Evolutionary conservation across 179 eudicot species (phyloP), one percentile per base, ranked within the genome.

Genomic region (Beta lomatogona): DNA sequence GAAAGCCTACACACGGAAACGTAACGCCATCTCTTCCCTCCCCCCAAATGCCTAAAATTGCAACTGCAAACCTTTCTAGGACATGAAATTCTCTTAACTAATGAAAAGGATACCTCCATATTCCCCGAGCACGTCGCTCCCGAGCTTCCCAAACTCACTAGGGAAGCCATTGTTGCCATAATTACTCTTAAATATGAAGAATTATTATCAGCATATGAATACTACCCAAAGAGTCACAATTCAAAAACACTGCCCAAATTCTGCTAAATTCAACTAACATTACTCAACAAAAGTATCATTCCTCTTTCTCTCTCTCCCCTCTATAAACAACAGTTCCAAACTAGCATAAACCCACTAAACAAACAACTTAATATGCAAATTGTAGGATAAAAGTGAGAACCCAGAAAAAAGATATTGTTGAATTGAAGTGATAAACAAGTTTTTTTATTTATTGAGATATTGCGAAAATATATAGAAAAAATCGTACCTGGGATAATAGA

Each of bases 121-220:
- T 88, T 82, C 65, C 87, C 89, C 9, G 93, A 83, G 53, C 94
- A 90, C 84, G 86, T 82, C 16, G 86, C 79, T 69, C 88, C 87
- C 41, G 86, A 86, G 80, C 94, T 89, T 71, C 99, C 99, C 89
- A 92, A 88, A 83, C 90, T 92, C 79, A 87, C 94, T 28, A 89
- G 89, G 91, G 98, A 94, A 93, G 99, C 92, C 89, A 94, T 75
- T 80, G 92, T 86, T 80, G 92, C 89, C 99, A 96, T 91, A 52
- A 75, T 57, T 57, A 31, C 31, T 73, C 61, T 81, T 74, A 82
- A 44, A 77, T 64, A 57, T 75, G 28, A 83, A 28, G 66, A 59
- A 25, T 71, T 68, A 13, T 65, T 61, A 73, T 10, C 86, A 89
- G 75, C 85, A 68, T 83, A 76, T 44, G 21, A 25, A 28, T 25